Evolutionary conservation across 2,329 filamentous ascomycete genomes (phyloP).

Genomic region (Colletotrichum camelliae): DNA sequence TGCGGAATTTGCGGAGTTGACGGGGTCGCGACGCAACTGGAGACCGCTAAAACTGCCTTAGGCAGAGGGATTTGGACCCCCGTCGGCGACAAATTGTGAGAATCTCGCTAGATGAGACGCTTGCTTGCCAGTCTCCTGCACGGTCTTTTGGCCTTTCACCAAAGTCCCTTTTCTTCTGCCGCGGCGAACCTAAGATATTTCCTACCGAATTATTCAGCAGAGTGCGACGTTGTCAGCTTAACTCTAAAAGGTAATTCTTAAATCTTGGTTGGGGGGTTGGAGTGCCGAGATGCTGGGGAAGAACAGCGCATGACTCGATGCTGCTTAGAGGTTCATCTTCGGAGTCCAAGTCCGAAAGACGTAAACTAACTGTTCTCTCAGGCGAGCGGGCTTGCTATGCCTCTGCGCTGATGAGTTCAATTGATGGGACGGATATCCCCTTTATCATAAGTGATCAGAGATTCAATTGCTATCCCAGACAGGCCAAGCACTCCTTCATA

Average conservation of each 20-base stretch:
- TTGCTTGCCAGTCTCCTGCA: background rate
- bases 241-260: background rate
- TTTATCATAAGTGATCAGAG: too few relatives aligned
- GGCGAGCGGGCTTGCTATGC: accelerated
- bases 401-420: background rate
- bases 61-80: background rate
- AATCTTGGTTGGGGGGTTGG: background rate
- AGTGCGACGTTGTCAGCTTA: background rate
- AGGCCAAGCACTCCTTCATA: accelerated
- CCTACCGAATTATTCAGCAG: background rate
- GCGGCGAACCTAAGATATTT: background rate
- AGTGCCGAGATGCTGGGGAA: background rate
- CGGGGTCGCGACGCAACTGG: background rate
- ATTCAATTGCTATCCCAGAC: background rate
- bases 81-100: background rate
- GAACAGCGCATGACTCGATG: background rate
- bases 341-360: background rate
- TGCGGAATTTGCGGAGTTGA: background rate
- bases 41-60: background rate
- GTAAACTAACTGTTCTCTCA: accelerated
- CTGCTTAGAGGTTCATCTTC: background rate
- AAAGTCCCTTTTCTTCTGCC: background rate
- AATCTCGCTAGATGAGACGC: background rate
- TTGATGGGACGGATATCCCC: too few relatives aligned
- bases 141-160: background rate